These are phyloP conservation scores for Torulaspora gathmanii DNA, from an alignment of 805 yeast genomes.

Conservation along the genomic window DNA sequence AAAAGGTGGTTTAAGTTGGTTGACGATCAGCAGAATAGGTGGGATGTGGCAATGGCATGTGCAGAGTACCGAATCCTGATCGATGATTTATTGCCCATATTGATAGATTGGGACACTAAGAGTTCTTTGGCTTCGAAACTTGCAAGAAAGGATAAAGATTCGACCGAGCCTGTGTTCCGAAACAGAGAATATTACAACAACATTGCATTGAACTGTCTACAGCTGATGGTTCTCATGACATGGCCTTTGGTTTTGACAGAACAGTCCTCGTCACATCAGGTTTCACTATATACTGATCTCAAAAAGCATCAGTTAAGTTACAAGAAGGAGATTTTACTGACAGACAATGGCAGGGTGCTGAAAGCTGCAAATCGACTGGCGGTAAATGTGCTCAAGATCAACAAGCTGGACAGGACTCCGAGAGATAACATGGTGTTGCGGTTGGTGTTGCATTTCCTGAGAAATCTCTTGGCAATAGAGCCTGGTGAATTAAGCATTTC, in stretches of 20 bases:
- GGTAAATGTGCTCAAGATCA: conserved; percentile 51
- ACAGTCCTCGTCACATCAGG: conserved; percentile 55
- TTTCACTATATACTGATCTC: conserved; percentile 52
- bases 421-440: conserved; percentile 70
- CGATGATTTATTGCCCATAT: conserved; percentile 68
- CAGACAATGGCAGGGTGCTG: conserved; percentile 56
- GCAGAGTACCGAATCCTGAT: conserved; percentile 70
- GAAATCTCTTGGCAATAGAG: conserved; percentile 75
- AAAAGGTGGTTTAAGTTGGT: conserved; percentile 83
- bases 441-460: conserved; percentile 64
- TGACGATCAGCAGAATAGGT: conserved; percentile 64
- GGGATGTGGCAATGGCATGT: conserved; percentile 84
- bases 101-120: conserved; percentile 64
- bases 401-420: conserved; percentile 53
- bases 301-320: conserved; percentile 64
- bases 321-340: conserved; percentile 60
- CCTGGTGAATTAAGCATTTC: conserved; percentile 56
- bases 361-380: conserved; percentile 67
- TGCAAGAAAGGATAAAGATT: conserved; percentile 15
- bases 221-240: conserved; percentile 74
- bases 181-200: conserved; percentile 42
- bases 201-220: conserved; percentile 67
- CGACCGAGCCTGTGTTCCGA: conserved; percentile 26
- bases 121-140: conserved; percentile 24
- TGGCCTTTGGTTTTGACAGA: conserved; percentile 75